These are phyloP conservation scores for carrot (Daucus carota) DNA, from an alignment of 129 eudicot genomes.

Conservation along the genomic window DH1_v3.0 NC_030385.2:10965001-10965500, in stretches of 20 bases:
- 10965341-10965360: slow-evolving; percentile 14
- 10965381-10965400: not conserved
- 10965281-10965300: slow-evolving; percentile 77
- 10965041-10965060: not conserved
- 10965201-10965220: not conserved
- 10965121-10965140: slow-evolving; percentile 36
- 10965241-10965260: not conserved
- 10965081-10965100: slow-evolving; percentile 39
- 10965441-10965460: not conserved
- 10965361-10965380: not conserved
- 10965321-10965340: slow-evolving; percentile 12
- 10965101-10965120: slow-evolving; percentile 38
- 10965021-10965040: slow-evolving; percentile 2
- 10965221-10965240: not conserved
- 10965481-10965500: no score
- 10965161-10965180: slow-evolving; percentile 50
- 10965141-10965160: slow-evolving; percentile 87
- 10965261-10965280: slow-evolving; percentile 80
- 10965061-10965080: not conserved
- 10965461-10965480: no score
- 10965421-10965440: not conserved
- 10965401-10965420: not conserved
- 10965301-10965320: slow-evolving; percentile 92
- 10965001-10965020: slow-evolving; percentile 32
- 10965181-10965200: slow-evolving; percentile 14